phyloP scores from a whole-genome alignment of 164 flowering plant species.

The Stephania cephalantha region DNA sequence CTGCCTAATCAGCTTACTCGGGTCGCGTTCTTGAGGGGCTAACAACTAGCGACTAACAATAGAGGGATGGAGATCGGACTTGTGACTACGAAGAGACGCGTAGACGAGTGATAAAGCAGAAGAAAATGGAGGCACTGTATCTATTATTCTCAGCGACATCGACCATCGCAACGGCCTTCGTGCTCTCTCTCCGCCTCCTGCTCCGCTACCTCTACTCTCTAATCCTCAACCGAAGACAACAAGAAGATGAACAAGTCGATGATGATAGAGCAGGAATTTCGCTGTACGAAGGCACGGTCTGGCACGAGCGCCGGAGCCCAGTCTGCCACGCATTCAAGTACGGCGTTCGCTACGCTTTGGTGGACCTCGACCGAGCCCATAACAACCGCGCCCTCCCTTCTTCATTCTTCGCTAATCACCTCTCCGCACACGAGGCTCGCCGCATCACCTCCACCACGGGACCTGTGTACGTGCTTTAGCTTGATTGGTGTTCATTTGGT shows the following conservation, averaged over 20 bases:
- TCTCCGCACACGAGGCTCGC: slow-evolving; percentile 7
- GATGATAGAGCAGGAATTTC: not conserved
- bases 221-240: not conserved
- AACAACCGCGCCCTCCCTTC: not conserved
- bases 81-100: too few relatives aligned
- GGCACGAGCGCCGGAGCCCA: slow-evolving; percentile 6
- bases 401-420: slow-evolving; percentile 8
- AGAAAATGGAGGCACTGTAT: not conserved
- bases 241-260: not conserved
- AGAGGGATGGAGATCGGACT: too few relatives aligned
- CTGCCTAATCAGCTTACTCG: too few relatives aligned
- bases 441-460: slow-evolving; percentile 5
- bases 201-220: not conserved
- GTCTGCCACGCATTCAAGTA: slow-evolving; percentile 3
- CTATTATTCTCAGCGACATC: not conserved
- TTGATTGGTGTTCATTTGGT: too few relatives aligned
- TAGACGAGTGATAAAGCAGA: not conserved
- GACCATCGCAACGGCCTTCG: not conserved
- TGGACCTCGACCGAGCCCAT: slow-evolving; percentile 8
- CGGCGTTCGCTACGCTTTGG: slow-evolving; percentile 5
- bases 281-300: slow-evolving; percentile 3
- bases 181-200: slow-evolving; percentile 1
- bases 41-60: too few relatives aligned
- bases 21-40: too few relatives aligned
- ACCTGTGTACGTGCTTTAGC: too few relatives aligned